Base-by-base conservation (phyloP, 306 rosid genomes). In the Prosopis cineraria region DNA sequence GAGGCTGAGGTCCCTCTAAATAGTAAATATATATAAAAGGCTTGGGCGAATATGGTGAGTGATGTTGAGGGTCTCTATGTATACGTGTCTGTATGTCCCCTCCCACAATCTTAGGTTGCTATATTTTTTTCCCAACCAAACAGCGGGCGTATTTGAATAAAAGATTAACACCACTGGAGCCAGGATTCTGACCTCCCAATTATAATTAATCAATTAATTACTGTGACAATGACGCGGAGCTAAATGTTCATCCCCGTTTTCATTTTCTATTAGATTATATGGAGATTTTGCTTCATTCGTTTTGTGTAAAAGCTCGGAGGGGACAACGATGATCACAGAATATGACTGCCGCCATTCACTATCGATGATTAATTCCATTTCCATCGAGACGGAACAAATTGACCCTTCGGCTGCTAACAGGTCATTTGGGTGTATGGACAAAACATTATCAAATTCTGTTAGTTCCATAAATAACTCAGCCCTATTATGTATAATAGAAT, bases 201-300 rank as follows among this genome's bases (percentile, higher is more conserved):
- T 19, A 0, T 48, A 19, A 6, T 47, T 48, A 52, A n/a, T 52
- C 8, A 31, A 31, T 44, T n/a, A n/a, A n/a, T n/a, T n/a, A 29
- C 13, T 13, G 29, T 29, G 66, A 29, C 52, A 62, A 68, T 40
- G 85, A 72, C 75, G 48, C 44, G 2, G 1, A 77, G 17, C 78
- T 70, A 52, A 53, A 36, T 53, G 53, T 60, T 39, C 20, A 40
- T 12, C 39, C 44, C 27, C 24, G 25, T 44, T 41, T 77, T 55
- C n/a, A 47, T 55, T 77, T 71, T 84, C 6, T 19, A 70, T 84
- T 67, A 39, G 40, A 65, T 52, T 76, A 20, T 45, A 84, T 50
- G 11, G 60, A 68, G 80, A 77, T 62, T 77, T 69, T 33, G 1
- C 65, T 72, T 70, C 20, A 10, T 73, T 19, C 31, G 59, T 67